Percentiles rank a stretch among this genome's conserved stretches.
Conservation (phyloP, 139 green algal species). For the Asterochloris erici region DNA sequence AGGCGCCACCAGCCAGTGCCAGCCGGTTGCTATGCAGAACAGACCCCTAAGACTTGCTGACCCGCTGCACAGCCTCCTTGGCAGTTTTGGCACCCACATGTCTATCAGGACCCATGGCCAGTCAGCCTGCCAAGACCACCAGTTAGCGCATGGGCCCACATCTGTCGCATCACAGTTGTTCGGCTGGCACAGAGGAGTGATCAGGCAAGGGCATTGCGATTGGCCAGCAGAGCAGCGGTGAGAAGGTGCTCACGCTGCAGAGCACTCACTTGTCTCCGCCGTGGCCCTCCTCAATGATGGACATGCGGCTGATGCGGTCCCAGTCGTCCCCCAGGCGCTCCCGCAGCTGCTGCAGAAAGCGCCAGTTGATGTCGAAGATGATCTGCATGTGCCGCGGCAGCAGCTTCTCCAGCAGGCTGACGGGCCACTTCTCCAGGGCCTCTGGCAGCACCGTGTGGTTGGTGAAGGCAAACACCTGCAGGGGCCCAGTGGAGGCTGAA, state of each 20-base stretch:
- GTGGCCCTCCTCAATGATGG: slow-evolving; percentile 91
- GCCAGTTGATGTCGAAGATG: slow-evolving; percentile 99
- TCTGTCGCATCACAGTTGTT: too few relatives aligned
- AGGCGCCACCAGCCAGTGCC: too few relatives aligned
- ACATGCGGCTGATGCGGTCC: slow-evolving; percentile 81
- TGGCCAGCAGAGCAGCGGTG: background rate
- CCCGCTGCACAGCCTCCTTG: too few relatives aligned
- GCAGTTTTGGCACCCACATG: too few relatives aligned
- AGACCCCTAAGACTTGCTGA: too few relatives aligned
- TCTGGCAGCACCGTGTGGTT: slow-evolving; percentile 99
- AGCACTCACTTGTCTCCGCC: slow-evolving; percentile 63
- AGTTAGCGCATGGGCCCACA: too few relatives aligned
- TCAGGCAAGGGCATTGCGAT: too few relatives aligned
- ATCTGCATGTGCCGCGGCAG: slow-evolving; percentile 99
- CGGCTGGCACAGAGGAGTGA: too few relatives aligned
- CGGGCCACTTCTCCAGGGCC: slow-evolving; percentile 95
- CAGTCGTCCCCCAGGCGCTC: slow-evolving; percentile 81
- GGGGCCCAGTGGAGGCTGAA: background rate
- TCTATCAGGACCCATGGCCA: too few relatives aligned
- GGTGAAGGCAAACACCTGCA: slow-evolving; percentile 92
- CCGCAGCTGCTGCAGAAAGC: slow-evolving; percentile 90
- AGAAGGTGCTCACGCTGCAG: background rate
- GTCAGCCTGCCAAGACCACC: too few relatives aligned
- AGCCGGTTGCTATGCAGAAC: too few relatives aligned
- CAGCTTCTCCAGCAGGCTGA: slow-evolving; percentile 91